A percentile compares a stretch with the other conserved stretches of the same genome.
phyloP scores from a whole-genome alignment of 306 rosid species.

The barrel medic (Medicago truncatula) region DNA sequence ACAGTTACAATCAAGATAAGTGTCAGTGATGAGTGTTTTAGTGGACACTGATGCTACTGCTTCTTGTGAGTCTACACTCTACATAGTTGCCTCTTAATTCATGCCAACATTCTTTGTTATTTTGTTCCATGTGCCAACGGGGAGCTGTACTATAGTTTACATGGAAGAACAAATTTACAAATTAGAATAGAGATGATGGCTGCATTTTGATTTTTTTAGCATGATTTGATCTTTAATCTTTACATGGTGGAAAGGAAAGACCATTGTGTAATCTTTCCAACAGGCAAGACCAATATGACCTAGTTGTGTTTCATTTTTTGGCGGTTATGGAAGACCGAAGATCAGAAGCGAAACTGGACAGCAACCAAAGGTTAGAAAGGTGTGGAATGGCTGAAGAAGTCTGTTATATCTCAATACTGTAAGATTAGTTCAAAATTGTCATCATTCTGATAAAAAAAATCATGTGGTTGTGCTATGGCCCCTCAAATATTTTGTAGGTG shows the following conservation, averaged over 20 bases:
- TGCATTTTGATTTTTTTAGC: slow-evolving; percentile 3
- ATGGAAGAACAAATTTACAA: background rate
- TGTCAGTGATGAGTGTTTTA: slow-evolving; percentile 21
- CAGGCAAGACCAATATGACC: background rate
- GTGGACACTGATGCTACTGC: slow-evolving; percentile 32
- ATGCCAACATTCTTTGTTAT: slow-evolving; percentile 14
- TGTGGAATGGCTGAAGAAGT: slow-evolving; percentile 11
- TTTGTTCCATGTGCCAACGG: background rate
- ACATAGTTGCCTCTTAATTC: slow-evolving; percentile 38
- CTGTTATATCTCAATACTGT: slow-evolving; percentile 6
- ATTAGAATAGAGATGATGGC: slow-evolving; percentile 4
- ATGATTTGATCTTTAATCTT: slow-evolving; percentile 6
- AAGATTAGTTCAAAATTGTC: slow-evolving; percentile 13
- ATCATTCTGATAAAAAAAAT: background rate
- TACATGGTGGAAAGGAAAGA: slow-evolving; percentile 4
- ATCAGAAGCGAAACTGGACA: background rate
- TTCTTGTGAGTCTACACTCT: slow-evolving; percentile 34
- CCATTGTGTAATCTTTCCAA: background rate
- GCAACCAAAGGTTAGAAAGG: background rate
- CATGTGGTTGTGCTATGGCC: background rate
- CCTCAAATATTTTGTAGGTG: background rate
- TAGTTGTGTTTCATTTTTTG: background rate
- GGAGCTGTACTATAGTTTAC: background rate
- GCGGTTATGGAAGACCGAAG: slow-evolving; percentile 19
- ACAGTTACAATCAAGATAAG: slow-evolving; percentile 49